A percentile compares a stretch with the other conserved stretches of the same genome.
Conservation (phyloP, 305 asterid genomes). For the Euphrasia arctica region DNA sequence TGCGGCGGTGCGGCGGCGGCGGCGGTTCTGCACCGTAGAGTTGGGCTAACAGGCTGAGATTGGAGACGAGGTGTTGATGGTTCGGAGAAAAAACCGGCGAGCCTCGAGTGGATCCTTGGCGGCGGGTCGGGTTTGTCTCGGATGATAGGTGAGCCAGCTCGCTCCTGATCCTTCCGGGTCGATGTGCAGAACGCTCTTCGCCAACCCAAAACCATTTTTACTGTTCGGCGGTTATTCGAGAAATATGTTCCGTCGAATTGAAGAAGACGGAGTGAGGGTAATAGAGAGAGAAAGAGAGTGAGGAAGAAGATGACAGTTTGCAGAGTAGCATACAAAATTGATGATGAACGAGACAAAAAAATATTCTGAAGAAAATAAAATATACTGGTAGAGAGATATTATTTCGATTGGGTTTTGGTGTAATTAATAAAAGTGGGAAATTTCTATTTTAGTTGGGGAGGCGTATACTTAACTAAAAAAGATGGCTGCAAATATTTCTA, state of each 20-base stretch:
- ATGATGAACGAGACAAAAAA: background rate
- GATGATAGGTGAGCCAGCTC: slow-evolving; percentile 29
- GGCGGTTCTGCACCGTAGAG: slow-evolving; percentile 41
- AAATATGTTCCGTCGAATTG: background rate
- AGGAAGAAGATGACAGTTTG: background rate
- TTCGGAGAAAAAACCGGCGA: slow-evolving; percentile 63
- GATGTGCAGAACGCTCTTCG: too few species aligned
- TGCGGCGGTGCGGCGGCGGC: slow-evolving; percentile 17
- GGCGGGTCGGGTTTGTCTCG: slow-evolving; percentile 29
- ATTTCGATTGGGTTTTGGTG: background rate
- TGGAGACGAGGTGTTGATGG: slow-evolving; percentile 72
- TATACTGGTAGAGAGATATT: too few species aligned
- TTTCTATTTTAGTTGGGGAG: background rate
- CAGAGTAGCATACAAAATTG: background rate
- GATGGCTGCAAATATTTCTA: background rate
- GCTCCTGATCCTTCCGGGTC: slow-evolving; percentile 52
- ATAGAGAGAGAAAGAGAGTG: background rate
- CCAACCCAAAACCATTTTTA: too few species aligned
- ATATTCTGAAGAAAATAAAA: too few species aligned
- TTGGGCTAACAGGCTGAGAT: slow-evolving; percentile 43
- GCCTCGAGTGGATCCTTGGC: slow-evolving; percentile 41
- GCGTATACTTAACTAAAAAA: background rate
- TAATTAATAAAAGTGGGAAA: too few species aligned
- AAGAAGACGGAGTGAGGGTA: background rate
- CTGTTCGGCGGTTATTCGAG: background rate